Evolutionary conservation across 2,329 filamentous ascomycete species (phyloP).

Genomic region (Pseudogymnoascus sp.): DNA sequence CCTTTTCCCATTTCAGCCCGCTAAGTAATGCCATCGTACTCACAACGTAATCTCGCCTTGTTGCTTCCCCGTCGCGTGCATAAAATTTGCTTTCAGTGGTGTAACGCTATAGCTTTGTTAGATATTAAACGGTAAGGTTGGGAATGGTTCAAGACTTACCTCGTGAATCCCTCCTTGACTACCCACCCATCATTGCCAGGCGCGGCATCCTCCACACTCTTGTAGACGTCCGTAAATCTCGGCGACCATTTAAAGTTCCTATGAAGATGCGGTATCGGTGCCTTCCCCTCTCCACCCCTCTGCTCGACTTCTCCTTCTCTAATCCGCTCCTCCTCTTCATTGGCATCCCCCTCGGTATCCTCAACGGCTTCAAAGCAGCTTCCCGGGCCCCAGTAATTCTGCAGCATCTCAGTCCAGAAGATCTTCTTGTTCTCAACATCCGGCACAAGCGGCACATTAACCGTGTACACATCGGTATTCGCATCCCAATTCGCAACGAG

Average conservation of each 20-base stretch:
- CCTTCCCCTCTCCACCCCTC: conserved; percentile 31
- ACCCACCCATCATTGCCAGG: conserved; percentile 91
- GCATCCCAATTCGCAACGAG: conserved; percentile 67
- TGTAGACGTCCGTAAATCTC: conserved; percentile 75
- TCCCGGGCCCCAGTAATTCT: conserved; percentile 82
- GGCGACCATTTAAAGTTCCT: conserved; percentile 95
- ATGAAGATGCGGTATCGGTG: conserved; percentile 48
- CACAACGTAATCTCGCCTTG: conserved; percentile 73
- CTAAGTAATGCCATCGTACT: conserved; percentile 40
- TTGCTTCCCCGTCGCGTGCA: conserved; percentile 58
- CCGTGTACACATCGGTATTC: conserved; percentile 73
- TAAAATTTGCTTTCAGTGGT: conserved; percentile 86
- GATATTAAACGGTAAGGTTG: conserved; percentile 7
- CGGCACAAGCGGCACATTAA: conserved; percentile 82
- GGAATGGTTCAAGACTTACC: conserved; percentile 40
- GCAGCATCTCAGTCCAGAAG: conserved; percentile 76
- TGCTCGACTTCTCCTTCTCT: conserved; percentile 50
- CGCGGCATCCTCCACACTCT: conserved; percentile 69
- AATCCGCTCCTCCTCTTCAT: conserved; percentile 65
- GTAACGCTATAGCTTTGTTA: conserved; percentile 57
- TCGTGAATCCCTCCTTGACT: conserved; percentile 78
- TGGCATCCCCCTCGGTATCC: conserved; percentile 51
- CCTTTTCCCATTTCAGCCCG: conserved; percentile 1
- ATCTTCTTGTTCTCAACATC: conserved; percentile 64
- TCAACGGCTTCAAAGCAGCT: conserved; percentile 80